Evolutionary conservation across 2,329 filamentous ascomycete genomes (phyloP), one percentile per base, ranked within the genome.

Genomic region (Mycosphaerella sp.): DNA sequence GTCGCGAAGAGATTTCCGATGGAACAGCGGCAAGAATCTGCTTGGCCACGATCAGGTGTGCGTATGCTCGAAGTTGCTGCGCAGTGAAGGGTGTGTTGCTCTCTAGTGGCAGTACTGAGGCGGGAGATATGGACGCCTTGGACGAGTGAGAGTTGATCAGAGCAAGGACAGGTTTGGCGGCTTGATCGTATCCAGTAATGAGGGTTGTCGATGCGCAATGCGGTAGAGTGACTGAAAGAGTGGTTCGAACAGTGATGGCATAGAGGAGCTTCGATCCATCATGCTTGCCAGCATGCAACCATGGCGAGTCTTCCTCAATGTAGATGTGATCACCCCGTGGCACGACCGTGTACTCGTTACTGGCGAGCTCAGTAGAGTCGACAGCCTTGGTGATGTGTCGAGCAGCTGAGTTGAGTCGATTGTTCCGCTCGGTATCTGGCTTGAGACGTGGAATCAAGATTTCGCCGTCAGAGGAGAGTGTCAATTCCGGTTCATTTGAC

Each of bases 361-460:
- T 45, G 21, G 17, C 21, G 39, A 40, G 31, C 11, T 51, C 57
- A 11, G 21, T 41, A 11, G 48, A 32, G 3, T 21, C 43, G 12
- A 60, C 53, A 34, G 47, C 10, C 43, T 56, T 59, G 45, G 47
- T 54, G 36, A 64, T 63, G 14, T 51, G 48, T 9, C 64, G 63
- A 36, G 55, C 55, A 32, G 57, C 55, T 10, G 65, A 62, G 41
- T 67, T 67, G 38, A 61, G 61, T 3, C 65, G 61, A 17, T 61
- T 53, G 47, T 67, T 66, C 21, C 42, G 59, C 48, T 59, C 58
- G 40, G 17, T 7, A 42, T 62, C 56, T 46, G 58, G 61, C 45
- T 54, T 51, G 10, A 64, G 36, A 31, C 62, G 60, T 17, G 60
- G 59, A 29, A 64, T 58, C 14, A 62, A 29, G 11, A 57, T 17